phyloP scores from a whole-genome alignment of 306 rosid species.

The Casuarina equisetifolia region DNA sequence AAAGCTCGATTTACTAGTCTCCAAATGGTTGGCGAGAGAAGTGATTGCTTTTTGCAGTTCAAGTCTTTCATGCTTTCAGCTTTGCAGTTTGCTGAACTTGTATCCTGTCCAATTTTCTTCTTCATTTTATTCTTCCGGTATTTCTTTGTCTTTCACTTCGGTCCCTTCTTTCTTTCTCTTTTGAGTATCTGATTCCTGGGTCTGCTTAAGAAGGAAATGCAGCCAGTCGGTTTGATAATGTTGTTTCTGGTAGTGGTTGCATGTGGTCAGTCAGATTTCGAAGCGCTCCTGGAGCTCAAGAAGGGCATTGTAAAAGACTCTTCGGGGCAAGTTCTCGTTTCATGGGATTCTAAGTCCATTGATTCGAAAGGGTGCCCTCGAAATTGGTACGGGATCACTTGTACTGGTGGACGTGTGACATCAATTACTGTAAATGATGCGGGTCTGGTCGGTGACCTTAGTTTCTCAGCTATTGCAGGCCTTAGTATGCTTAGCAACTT shows the following conservation, averaged over 20 bases:
- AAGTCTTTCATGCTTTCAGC: not conserved
- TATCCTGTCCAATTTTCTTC: too few species aligned
- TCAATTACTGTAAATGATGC: constrained; percentile 56
- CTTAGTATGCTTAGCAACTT: constrained; percentile 63
- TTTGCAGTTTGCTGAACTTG: not conserved
- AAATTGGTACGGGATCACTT: constrained; percentile 64
- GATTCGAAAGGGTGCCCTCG: constrained; percentile 73
- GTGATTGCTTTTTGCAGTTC: not conserved
- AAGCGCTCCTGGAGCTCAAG: constrained; percentile 63
- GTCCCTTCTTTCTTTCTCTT: constrained; percentile 7
- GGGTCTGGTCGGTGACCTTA: constrained; percentile 65
- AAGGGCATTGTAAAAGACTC: constrained; percentile 61
- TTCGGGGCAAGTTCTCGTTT: constrained; percentile 49
- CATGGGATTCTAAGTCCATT: constrained; percentile 68
- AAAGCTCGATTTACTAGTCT: not conserved
- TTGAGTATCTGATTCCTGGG: constrained; percentile 35
- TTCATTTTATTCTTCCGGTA: not conserved
- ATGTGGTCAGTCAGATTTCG: constrained; percentile 61
- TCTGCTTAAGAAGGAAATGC: constrained; percentile 58
- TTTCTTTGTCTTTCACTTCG: constrained; percentile 9
- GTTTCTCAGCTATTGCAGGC: constrained; percentile 50
- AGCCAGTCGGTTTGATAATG: constrained; percentile 48
- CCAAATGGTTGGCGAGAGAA: not conserved
- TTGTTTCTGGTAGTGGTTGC: constrained; percentile 41
- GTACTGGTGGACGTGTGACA: constrained; percentile 54